Conservation (phyloP, 129 eudicot species). For the Mikania micrantha region DNA sequence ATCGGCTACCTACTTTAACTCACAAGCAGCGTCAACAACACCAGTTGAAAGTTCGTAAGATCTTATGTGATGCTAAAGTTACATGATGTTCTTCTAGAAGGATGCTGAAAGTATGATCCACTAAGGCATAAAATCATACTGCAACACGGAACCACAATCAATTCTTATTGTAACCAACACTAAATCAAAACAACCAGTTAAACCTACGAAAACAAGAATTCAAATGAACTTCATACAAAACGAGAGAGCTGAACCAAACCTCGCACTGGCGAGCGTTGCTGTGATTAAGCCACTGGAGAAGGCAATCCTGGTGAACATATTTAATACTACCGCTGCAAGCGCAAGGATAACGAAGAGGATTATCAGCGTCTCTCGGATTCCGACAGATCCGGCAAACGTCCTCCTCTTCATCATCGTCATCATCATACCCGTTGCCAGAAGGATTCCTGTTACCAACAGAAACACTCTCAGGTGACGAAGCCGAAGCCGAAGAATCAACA, state of each 20-base stretch:
- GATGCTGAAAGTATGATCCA: background rate
- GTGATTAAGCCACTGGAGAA: slow-evolving; percentile 98
- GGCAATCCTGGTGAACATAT: slow-evolving; percentile 95
- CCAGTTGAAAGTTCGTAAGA: background rate
- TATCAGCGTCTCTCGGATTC: slow-evolving; percentile 75
- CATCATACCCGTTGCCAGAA: slow-evolving; percentile 25
- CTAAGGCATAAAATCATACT: background rate
- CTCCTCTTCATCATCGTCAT: slow-evolving; percentile 71
- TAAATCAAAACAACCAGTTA: background rate
- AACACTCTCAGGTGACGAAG: slow-evolving; percentile 3
- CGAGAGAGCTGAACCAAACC: slow-evolving; percentile 28
- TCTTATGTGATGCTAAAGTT: background rate
- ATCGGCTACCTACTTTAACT: background rate
- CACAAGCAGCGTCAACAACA: background rate
- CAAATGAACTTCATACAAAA: background rate
- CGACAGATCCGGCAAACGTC: slow-evolving; percentile 96
- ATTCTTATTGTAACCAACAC: background rate
- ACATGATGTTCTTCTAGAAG: background rate
- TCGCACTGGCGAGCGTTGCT: slow-evolving; percentile 97
- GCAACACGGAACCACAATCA: background rate
- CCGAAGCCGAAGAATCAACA: background rate
- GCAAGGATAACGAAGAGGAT: slow-evolving; percentile 91
- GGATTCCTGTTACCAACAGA: slow-evolving; percentile 4
- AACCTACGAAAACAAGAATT: background rate
- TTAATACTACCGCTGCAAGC: slow-evolving; percentile 97